A percentile compares a stretch with the other conserved stretches of the same genome.
Conservation (phyloP, 768 basidiomycete species). For the Naganishia randhawae region DNA sequence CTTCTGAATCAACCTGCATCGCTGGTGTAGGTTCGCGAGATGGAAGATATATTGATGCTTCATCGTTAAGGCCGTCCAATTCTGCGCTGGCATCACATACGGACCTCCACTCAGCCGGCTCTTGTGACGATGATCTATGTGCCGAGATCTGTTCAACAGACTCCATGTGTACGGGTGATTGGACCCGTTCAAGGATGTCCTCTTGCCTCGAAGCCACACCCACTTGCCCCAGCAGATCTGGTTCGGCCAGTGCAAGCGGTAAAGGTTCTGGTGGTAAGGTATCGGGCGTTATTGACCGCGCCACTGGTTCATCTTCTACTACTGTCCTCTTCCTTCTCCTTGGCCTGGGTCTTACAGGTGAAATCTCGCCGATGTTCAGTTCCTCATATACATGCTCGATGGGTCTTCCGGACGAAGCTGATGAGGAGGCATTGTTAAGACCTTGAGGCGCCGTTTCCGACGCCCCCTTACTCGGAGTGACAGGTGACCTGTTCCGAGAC, state of each 20-base stretch:
- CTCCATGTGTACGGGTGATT: neutral
- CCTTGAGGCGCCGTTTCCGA: neutral
- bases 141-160: neutral
- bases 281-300: too few species aligned
- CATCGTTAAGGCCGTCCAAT: neutral
- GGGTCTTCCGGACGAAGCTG: neutral
- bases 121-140: neutral
- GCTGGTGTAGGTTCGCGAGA: neutral
- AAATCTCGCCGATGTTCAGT: neutral
- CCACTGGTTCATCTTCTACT: neutral
- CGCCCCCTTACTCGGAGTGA: neutral
- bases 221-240: neutral
- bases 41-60: neutral
- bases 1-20: neutral
- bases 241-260: neutral
- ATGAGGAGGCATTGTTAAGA: neutral
- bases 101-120: neutral
- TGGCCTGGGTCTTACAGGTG: conserved; percentile 3
- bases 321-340: neutral
- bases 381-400: neutral
- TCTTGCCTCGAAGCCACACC: neutral
- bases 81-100: neutral
- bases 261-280: neutral
- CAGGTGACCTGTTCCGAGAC: neutral
- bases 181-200: neutral